Base-by-base conservation (phyloP, 306 rosid species). In the Cucumis cinereus region DNA sequence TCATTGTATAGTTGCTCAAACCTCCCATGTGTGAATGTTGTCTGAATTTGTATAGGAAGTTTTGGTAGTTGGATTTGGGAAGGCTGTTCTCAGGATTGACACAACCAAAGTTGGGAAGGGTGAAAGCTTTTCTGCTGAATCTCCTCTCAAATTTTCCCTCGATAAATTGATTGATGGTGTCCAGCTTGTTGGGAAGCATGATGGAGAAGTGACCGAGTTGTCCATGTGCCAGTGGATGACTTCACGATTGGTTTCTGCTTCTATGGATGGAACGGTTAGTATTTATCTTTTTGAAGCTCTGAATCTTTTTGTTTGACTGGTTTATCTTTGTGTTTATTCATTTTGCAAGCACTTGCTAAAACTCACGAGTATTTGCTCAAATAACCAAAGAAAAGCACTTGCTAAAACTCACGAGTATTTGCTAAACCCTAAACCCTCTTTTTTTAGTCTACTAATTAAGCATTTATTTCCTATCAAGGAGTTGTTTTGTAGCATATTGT, bases 191-290 rank as follows among this genome's bases (percentile, higher is more conserved):
- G 99, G 99, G 71, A 83, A 85, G 76, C 99, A 95, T 84, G 97
- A 92, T 78, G 90, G 85, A 73, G 98, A 95, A 86, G 94, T 95
- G 85, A 95, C 97, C 59, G 97, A 90, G 84, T 84, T 95, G 82
- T 95, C 99, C 69, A 95, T 92, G 98, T 90, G 99, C 86, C 99
- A 95, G 77, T 95, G 99, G 99, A 95, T 95, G 99, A 91, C 90
- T 76, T 92, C 91, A 76, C 93, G 98, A 70, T 79, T 95, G 85
- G 97, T 92, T 79, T 95, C 99, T 79, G 93, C 97, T 52, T 95
- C 99, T 74, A 82, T 87, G 82, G 99, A 95, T 87, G 99, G 99
- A 84, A 92, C 87, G 86, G 99, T 95, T 74, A 60, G 97, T 86
- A 68, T 79, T 77, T 50, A 8, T 76, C 19, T 30, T 13, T 60